Conservation (phyloP, 106 monocot genomes). For the Dioscorea zingiberensis region DNA sequence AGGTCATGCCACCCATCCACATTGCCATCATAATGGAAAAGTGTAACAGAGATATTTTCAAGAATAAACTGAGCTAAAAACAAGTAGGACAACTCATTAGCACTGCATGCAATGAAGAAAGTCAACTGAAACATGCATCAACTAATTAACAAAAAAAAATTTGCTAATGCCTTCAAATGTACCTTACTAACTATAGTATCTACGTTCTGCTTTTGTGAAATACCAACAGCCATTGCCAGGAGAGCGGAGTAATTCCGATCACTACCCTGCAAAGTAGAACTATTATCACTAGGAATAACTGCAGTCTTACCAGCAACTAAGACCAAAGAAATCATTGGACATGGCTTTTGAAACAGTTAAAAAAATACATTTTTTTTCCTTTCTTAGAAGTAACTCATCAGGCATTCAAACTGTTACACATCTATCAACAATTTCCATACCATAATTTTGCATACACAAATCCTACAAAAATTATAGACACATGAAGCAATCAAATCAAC, state of each 20-base stretch:
- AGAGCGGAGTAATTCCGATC: constrained; percentile 39
- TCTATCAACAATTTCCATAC: no score
- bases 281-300: neutral
- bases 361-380: no score
- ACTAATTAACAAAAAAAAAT: no score
- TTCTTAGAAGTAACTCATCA: no score
- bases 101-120: neutral
- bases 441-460: no score
- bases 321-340: no score
- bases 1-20: constrained; percentile 83
- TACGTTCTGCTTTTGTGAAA: constrained; percentile 71
- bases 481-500: no score
- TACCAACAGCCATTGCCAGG: constrained; percentile 92
- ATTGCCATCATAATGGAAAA: constrained; percentile 95
- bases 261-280: constrained; percentile 29
- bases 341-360: no score
- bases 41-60: constrained; percentile 59
- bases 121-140: no score
- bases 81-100: constrained; percentile 16
- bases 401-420: no score
- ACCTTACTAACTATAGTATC: constrained; percentile 76
- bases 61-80: constrained; percentile 62
- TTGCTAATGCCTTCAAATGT: neutral
- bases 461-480: no score
- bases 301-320: neutral